A percentile compares a stretch with the other conserved stretches of the same genome.
Evolutionary conservation across 495 filamentous ascomycete genomes (phyloP).

Genomic region (Pyrenula aspistea): DNA sequence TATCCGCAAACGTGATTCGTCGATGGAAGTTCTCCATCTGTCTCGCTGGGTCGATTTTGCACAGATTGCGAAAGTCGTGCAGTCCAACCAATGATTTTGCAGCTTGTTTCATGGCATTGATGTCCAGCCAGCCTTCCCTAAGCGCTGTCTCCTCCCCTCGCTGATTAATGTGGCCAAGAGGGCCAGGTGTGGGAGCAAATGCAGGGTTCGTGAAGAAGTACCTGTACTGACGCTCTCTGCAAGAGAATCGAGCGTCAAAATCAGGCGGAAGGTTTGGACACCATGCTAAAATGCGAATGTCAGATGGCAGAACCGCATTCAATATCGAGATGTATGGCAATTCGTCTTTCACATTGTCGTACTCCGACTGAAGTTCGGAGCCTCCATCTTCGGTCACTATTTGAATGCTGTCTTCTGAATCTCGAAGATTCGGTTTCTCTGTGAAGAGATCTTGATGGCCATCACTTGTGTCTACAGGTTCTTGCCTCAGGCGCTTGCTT

Average conservation of each 20-base stretch:
- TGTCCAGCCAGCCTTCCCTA: constrained; percentile 57
- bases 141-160: constrained; percentile 14
- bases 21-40: constrained; percentile 73
- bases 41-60: constrained; percentile 77
- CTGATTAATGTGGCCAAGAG: constrained; percentile 20
- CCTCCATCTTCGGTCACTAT: constrained; percentile 8
- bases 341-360: constrained; percentile 70
- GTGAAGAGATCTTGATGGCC: background rate
- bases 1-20: constrained; percentile 61
- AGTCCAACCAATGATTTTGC: constrained; percentile 66
- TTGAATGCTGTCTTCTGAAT: background rate
- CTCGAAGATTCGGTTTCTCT: background rate
- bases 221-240: constrained; percentile 74
- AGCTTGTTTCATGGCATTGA: constrained; percentile 72
- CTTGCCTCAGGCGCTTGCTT: constrained; percentile 50
- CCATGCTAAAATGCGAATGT: constrained; percentile 88
- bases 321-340: constrained; percentile 68
- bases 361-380: constrained; percentile 29
- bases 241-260: constrained; percentile 91
- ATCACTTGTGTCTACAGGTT: constrained; percentile 1
- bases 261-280: constrained; percentile 64
- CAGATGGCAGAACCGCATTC: constrained; percentile 76
- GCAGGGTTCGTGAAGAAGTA: constrained; percentile 97
- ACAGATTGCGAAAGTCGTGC: constrained; percentile 96
- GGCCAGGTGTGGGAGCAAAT: constrained; percentile 46